phyloP scores from a whole-genome alignment of 805 yeast species.

The Nakazawaea populi region DNA sequence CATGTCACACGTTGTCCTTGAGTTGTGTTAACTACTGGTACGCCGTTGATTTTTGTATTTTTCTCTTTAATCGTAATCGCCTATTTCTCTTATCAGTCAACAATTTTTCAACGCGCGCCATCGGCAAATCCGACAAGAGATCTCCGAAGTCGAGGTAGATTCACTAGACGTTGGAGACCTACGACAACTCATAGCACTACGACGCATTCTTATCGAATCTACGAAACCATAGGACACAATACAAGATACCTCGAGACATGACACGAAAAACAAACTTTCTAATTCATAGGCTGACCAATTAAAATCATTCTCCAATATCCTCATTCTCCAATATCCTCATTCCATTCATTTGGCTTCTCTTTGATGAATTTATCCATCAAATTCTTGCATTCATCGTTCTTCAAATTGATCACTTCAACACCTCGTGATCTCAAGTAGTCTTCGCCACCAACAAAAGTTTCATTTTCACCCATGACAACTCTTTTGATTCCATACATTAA shows the following conservation, averaged over 20 bases:
- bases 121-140: too few relatives aligned
- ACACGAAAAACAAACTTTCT: too few relatives aligned
- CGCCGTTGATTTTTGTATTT: background rate
- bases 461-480: conserved; percentile 86
- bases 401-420: conserved; percentile 60
- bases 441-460: conserved; percentile 79
- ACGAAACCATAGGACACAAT: too few relatives aligned
- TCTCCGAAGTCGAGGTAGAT: too few relatives aligned
- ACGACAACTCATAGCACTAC: too few relatives aligned
- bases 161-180: too few relatives aligned
- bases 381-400: conserved; percentile 56
- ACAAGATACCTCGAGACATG: too few relatives aligned
- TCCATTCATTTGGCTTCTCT: conserved; percentile 76
- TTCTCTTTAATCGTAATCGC: too few relatives aligned
- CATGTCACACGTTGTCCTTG: background rate
- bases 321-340: conserved; percentile 67
- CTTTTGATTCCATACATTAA: conserved; percentile 82
- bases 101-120: too few relatives aligned
- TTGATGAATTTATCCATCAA: conserved; percentile 75
- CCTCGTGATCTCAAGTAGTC: conserved; percentile 62
- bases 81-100: too few relatives aligned
- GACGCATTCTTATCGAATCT: too few relatives aligned
- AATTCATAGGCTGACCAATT: background rate
- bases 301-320: conserved; percentile 56
- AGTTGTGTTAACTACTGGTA: background rate